These are phyloP conservation scores for Aegilops umbellulata DNA, from an alignment of 176 grass and related monocot species.

Conservation along the genomic window DNA sequence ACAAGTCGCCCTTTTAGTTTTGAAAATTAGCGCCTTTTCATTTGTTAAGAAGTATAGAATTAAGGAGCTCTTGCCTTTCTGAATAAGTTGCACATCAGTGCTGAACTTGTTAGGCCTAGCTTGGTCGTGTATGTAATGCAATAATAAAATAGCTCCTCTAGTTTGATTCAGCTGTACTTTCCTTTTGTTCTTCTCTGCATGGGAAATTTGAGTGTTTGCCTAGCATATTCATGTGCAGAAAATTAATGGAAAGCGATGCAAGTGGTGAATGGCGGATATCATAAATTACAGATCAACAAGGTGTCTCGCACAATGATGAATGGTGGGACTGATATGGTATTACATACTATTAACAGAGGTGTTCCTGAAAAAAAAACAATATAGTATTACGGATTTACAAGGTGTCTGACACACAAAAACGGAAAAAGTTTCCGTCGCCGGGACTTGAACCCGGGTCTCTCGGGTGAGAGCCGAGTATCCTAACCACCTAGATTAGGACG, in stretches of 20 bases:
- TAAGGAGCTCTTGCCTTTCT: neutral
- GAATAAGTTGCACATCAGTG: neutral
- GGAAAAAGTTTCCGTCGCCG: no score
- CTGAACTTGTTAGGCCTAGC: neutral
- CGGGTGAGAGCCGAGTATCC: conserved; percentile 90
- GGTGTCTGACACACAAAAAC: no score
- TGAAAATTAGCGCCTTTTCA: neutral
- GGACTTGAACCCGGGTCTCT: conserved; percentile 40
- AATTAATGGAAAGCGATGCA: no score
- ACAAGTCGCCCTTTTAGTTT: neutral
- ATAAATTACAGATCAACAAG: neutral
- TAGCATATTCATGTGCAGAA: neutral
- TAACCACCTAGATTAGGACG: conserved; percentile 47
- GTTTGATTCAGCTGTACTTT: neutral
- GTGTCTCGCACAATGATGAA: neutral
- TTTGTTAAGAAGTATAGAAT: neutral
- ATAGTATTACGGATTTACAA: no score
- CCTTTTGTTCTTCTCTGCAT: neutral
- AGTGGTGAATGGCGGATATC: neutral
- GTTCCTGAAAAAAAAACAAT: no score
- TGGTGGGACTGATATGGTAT: neutral
- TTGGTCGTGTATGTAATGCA: neutral
- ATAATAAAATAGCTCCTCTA: no score
- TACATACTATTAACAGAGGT: no score
- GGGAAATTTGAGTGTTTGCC: neutral